Percentiles rank a stretch among this genome's conserved stretches.
phyloP scores from a whole-genome alignment of 2,329 filamentous ascomycete species.

The Basipetospora chlamydospora region DNA sequence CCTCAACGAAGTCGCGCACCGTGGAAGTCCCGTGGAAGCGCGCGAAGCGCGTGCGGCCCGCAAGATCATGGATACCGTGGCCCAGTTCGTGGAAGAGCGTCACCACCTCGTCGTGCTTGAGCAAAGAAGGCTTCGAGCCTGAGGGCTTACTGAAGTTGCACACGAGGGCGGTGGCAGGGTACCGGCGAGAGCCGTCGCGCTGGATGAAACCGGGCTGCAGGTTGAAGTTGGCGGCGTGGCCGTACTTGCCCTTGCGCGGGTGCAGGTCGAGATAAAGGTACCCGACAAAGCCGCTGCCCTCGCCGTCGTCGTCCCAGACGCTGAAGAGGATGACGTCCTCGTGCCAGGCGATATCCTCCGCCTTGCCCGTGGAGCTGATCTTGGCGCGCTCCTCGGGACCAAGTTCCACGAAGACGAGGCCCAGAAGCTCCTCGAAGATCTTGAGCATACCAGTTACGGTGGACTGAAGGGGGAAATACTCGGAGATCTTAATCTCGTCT shows the following conservation, averaged over 20 bases:
- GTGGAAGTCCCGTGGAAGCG: conserved; percentile 55
- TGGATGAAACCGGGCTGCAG: conserved; percentile 57
- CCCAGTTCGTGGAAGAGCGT: conserved; percentile 70
- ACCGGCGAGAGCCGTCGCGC: conserved; percentile 54
- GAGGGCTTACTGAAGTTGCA: conserved; percentile 80
- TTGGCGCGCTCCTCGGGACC: conserved; percentile 48
- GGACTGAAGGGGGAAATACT: conserved; percentile 67
- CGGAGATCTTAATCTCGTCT: conserved; percentile 64
- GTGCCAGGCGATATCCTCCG: conserved; percentile 65
- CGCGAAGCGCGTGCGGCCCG: conserved; percentile 46
- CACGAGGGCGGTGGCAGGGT: conserved; percentile 65
- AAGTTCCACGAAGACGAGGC: conserved; percentile 63
- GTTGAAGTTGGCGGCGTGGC: conserved; percentile 75
- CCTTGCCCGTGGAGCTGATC: conserved; percentile 52
- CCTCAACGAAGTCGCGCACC: conserved; percentile 56
- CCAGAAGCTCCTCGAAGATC: conserved; percentile 74
- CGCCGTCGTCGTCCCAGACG: conserved; percentile 64
- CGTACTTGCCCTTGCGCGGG: conserved; percentile 69
- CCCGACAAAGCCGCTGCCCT: conserved; percentile 60
- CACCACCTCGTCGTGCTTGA: conserved; percentile 73
- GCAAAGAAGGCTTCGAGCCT: conserved; percentile 57
- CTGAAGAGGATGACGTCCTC: conserved; percentile 71
- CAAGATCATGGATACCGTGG: conserved; percentile 56
- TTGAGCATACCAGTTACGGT: conserved; percentile 66
- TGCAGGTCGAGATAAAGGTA: conserved; percentile 75